These are phyloP conservation scores for Amylocystis lapponica DNA, from an alignment of 768 basidiomycete genomes.

Conservation along the genomic window DNA sequence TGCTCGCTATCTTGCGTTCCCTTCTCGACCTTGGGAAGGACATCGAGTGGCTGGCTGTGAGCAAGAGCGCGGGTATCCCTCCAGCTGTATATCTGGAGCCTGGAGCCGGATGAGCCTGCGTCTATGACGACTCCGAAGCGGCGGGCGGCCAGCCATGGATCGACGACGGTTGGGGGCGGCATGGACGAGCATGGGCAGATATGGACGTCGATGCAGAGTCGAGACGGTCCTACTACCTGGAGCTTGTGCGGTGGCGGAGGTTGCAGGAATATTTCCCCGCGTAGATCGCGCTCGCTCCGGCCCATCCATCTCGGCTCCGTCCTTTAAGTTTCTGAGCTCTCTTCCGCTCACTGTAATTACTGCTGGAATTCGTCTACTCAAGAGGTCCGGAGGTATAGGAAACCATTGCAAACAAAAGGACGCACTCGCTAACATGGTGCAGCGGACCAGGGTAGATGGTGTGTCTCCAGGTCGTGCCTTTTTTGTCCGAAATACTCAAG, in stretches of 20 bases:
- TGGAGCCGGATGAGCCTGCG: slow-evolving; percentile 95
- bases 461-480: neutral
- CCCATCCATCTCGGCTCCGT: neutral
- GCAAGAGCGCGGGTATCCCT: slow-evolving; percentile 65
- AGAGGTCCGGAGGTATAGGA: too few species aligned
- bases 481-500: neutral
- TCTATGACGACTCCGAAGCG: slow-evolving; percentile 95
- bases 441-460: slow-evolving; percentile 37
- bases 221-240: neutral
- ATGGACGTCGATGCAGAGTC: neutral
- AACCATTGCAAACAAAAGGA: too few species aligned
- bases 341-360: too few species aligned
- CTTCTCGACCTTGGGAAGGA: slow-evolving; percentile 85
- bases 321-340: neutral
- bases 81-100: slow-evolving; percentile 98
- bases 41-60: slow-evolving; percentile 45
- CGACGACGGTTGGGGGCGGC: slow-evolving; percentile 68
- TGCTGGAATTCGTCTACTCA: too few species aligned
- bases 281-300: neutral
- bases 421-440: slow-evolving; percentile 39
- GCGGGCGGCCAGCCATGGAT: slow-evolving; percentile 74
- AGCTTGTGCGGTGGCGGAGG: slow-evolving; percentile 2
- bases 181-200: slow-evolving; percentile 36
- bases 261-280: neutral
- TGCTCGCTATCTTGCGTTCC: slow-evolving; percentile 75